Evolutionary conservation across 495 filamentous ascomycete species (phyloP), one percentile per base, ranked within the genome.

Genomic region (Oleoguttula mirabilis): DNA sequence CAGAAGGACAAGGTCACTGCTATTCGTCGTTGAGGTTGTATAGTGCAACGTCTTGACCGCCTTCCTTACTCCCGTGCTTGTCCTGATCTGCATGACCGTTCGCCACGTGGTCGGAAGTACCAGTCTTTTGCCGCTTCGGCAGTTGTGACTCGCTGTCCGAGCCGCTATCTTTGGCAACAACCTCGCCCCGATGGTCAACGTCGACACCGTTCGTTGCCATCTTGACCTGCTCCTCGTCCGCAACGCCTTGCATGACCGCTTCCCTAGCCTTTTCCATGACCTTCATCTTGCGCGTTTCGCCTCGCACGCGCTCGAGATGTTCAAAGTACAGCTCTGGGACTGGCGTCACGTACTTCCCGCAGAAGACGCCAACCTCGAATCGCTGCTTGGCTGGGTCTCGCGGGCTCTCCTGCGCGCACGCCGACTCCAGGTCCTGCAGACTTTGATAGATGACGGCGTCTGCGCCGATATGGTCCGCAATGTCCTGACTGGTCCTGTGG

Each of bases 321-420:
- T 82, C 74, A 54, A 98, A 92, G 64, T 96, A 95, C 20, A 70
- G 77, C n/a, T 77, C 68, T 1, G 75, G 69, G 3, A 96, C 84
- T 0, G 78, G 79, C 1, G 90, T 99, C 35, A 85, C 67, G 61
- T 96, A 95, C 55, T 74, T 75, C 17, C 92, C 90, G 49, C 83
- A 92, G 69, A 98, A 96, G 12, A 96, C 87, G 47, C 90, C 88
- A n/a, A 93, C 79, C 60, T 96, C 92, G 47, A 96, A 95, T 36
- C 72, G 59, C 16, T 66, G 66, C 21, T 73, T 72, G 61, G 61
- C 57, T 12, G 60, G 60, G 30, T 73, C 67, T 12, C 69, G 60
- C 4, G 72, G 67, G n/a, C 71, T 68, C 3, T 81, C 72, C 53
- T 84, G 80, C 0, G 77, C 73, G 55, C 87, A 94, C 3, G 87